Evolutionary conservation across 169 alveolate species (phyloP), one percentile per base, ranked within the genome.

Genomic region (Plasmodium fragile): DNA sequence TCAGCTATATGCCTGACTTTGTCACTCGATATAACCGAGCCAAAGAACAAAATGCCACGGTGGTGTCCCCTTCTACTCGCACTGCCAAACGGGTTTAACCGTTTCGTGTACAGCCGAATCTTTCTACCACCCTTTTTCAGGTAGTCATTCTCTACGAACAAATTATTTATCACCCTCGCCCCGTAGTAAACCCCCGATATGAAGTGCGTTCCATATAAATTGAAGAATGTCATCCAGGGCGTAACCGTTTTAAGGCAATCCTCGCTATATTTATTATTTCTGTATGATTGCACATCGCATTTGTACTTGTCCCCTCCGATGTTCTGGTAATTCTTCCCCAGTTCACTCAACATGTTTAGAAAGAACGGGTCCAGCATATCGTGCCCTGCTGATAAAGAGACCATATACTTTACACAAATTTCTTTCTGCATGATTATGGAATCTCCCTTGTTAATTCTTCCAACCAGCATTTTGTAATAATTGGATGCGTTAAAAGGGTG

Each of bases 161-260:
- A 92, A 79, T 96, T 97, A 82, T 96, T 73, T 39, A 97, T 95
- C 81, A 97, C 93, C 71, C 94, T 96, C 10, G 98, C 98, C 13
- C 98, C 98, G 32, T 95, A 96, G 69, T 97, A 97, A 6, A 95
- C 92, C 25, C 93, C 95, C 34, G 97, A 94, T 28, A 97, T 93
- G 65, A 96, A 87, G 82, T 97, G 98, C 2, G 98, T 97, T 52
- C 98, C 98, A 92, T 85, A 96, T 81, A 93, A 93, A 87, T 95
- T 55, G 89, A 97, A 96, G 79, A 97, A 95, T 7, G 82, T 53
- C 93, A 97, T 96, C 98, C 98, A 97, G 52, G 97, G 97, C 11
- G 92, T 80, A 55, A 97, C 97, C 18, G 89, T 25, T 53, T 53
- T 79, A 39, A 85, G 79, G 75, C 98, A 97, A 36, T 77, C 93